Evolutionary conservation across 441 rosid species (phyloP).

Genomic region (Viola pubescens): DNA sequence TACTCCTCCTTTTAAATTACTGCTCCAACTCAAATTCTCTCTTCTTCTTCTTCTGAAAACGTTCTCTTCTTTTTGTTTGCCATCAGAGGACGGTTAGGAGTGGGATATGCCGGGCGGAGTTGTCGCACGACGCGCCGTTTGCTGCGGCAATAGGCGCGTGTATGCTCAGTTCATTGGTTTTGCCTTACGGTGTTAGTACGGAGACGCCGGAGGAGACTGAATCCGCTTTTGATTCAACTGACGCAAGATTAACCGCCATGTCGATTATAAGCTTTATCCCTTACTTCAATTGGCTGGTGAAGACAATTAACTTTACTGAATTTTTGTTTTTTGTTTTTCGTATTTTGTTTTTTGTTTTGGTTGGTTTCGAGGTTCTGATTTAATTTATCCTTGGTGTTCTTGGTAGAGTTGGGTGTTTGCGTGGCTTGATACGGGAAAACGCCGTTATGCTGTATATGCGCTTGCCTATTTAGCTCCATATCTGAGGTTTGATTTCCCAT

Average conservation of each 20-base stretch:
- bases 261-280: slow-evolving; percentile 89
- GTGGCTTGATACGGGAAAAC: slow-evolving; percentile 86
- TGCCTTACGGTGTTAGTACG: slow-evolving; percentile 33
- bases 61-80: background rate
- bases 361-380: background rate
- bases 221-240: slow-evolving; percentile 49
- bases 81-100: slow-evolving; percentile 9
- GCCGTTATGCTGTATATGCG: slow-evolving; percentile 70
- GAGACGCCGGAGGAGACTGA: slow-evolving; percentile 37
- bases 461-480: slow-evolving; percentile 78
- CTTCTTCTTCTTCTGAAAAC: background rate
- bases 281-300: slow-evolving; percentile 93
- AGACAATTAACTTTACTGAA: background rate
- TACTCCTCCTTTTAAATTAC: slow-evolving; percentile 5
- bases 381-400: background rate
- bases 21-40: background rate
- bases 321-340: background rate
- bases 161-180: slow-evolving; percentile 59
- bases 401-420: slow-evolving; percentile 93
- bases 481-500: slow-evolving; percentile 32
- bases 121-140: slow-evolving; percentile 63
- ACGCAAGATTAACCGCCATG: slow-evolving; percentile 74
- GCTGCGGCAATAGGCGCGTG: slow-evolving; percentile 71
- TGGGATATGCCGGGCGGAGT: slow-evolving; percentile 58
- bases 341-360: background rate